Conservation (phyloP, 306 rosid genomes). For the Purshia tridentata region DNA sequence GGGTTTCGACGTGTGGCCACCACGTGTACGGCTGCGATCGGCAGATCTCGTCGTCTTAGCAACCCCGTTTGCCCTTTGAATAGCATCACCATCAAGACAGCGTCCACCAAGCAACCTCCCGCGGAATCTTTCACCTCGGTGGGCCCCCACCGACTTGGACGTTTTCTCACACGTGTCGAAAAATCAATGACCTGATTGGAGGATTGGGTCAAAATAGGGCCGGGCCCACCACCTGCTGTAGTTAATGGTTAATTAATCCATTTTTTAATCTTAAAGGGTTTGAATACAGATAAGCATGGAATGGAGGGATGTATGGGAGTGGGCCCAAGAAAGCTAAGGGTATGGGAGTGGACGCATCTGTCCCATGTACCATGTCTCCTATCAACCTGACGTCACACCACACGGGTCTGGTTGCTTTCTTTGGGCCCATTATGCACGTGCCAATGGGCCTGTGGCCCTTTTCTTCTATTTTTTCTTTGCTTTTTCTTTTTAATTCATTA, state of each 20-base stretch:
- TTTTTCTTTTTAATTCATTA: background rate
- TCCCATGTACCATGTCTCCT: background rate
- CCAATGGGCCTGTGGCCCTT: background rate
- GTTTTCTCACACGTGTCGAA: constrained; percentile 27
- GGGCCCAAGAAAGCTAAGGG: too few species aligned
- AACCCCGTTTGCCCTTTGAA: background rate
- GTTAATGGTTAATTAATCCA: background rate
- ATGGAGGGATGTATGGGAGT: background rate
- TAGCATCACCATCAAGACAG: constrained; percentile 23
- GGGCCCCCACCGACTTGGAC: constrained; percentile 32
- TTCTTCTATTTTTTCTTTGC: background rate
- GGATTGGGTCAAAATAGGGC: background rate
- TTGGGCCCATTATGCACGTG: background rate
- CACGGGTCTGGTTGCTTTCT: constrained; percentile 11
- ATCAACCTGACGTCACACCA: background rate
- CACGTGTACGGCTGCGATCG: constrained; percentile 40
- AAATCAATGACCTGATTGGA: constrained; percentile 8
- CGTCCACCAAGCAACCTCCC: constrained; percentile 27
- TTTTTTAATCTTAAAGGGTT: background rate
- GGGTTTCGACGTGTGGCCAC: background rate
- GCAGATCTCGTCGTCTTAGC: background rate
- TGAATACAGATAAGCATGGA: background rate
- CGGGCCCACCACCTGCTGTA: background rate
- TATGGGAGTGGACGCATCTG: background rate
- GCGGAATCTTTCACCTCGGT: constrained; percentile 30